Evolutionary conservation across 768 basidiomycete species (phyloP), one percentile per base, ranked within the genome.

Genomic region (Suillus fuscotomentosus): DNA sequence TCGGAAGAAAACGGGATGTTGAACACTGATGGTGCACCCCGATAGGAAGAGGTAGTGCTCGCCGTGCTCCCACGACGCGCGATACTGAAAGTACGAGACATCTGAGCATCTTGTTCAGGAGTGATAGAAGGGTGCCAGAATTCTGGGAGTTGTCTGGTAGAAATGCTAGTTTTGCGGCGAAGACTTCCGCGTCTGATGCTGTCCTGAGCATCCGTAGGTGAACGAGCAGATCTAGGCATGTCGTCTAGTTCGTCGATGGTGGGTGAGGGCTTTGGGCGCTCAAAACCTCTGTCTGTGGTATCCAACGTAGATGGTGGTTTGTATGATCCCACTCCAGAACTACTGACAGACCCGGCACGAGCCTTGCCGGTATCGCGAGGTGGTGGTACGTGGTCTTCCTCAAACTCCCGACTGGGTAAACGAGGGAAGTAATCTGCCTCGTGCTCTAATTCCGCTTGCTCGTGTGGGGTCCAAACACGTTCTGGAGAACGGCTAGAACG

Each of bases 51-150:
- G n/a, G 78, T 77, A 24, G 79, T 80, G 65, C 86, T 85, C 14
- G 84, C 78, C 7, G 75, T 80, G 65, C 85, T 87, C 50, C 81
- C 79, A 11, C 81, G 78, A 62, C 82, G 73, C 1, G 80, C 81
- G 31, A 85, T 74, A 14, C 75, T 72, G 63, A 78, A 78, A 5
- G 82, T 75, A 61, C 79, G 81, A 2, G 80, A 78, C 48, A 76
- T 70, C 14, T 78, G 70, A 0, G 73, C 73, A 43, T 83, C 84
- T 60, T 85, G 81, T 63, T 82, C 79, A 1, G 80, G 77, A 1
- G 82, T 77, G 22, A 81, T 77, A 0, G 79, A 70, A 3, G 85
- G 84, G 43, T 78, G 82, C 85, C 85, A 86, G 38, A 85, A 71
- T 63, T 84, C 82, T 15, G 80, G 83, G 1, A 74, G 71, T 70